A percentile compares a stretch with the other conserved stretches of the same genome.
phyloP scores from a whole-genome alignment of 129 eudicot species.

The Glebionis coronaria region DNA sequence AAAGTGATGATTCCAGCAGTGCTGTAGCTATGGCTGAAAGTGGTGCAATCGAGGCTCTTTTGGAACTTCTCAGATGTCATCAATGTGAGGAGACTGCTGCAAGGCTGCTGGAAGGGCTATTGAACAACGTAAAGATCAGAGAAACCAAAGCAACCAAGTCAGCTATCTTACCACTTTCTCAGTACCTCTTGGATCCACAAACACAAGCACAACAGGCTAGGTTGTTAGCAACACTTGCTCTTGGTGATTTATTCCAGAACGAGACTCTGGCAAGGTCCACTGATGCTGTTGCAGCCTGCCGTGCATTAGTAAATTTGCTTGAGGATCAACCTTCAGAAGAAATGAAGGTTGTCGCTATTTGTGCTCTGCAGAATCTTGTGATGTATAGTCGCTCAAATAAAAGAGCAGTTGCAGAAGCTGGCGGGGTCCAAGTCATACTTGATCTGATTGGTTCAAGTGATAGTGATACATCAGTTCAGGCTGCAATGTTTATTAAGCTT shows the following conservation, averaged over 20 bases:
- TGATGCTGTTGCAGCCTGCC: conserved; percentile 96
- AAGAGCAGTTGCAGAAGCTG: conserved; percentile 99
- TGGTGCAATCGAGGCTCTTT: conserved; percentile 92
- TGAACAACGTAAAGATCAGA: conserved; percentile 88
- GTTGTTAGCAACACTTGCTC: conserved; percentile 89
- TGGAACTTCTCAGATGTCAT: conserved; percentile 86
- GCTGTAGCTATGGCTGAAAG: conserved; percentile 98
- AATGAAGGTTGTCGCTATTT: conserved; percentile 97
- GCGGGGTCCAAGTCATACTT: conserved; percentile 93
- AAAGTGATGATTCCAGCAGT: conserved; percentile 90
- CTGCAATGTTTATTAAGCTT: conserved; percentile 94
- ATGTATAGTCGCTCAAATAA: conserved; percentile 94
- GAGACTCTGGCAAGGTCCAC: conserved; percentile 83
- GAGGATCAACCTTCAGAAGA: conserved; percentile 99
- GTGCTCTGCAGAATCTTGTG: conserved; percentile 97
- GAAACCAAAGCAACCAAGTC: conserved; percentile 81
- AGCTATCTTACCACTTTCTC: conserved; percentile 84
- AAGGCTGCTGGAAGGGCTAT: conserved; percentile 74
- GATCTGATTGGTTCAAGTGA: conserved; percentile 96
- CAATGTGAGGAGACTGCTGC: conserved; percentile 98
- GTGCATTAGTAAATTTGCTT: conserved; percentile 92
- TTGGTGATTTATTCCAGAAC: conserved; percentile 94
- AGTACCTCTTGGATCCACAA: conserved; percentile 97
- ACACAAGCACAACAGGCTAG: conserved; percentile 98
- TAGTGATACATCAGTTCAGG: conserved; percentile 90